Base-by-base conservation (phyloP, 164 flowering plant species). In the Stephania japonica region DNA sequence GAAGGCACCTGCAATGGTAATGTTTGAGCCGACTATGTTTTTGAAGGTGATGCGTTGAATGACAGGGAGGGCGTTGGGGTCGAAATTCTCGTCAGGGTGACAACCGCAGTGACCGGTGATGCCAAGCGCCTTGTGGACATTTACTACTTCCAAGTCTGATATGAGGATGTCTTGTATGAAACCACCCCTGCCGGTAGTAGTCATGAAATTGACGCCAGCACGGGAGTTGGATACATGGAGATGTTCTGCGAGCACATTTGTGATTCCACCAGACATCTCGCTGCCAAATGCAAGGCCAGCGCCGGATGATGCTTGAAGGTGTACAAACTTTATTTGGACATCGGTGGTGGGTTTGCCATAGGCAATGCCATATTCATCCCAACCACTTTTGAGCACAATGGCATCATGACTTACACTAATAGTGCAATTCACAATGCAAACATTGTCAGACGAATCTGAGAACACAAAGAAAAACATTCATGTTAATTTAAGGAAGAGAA, bases 231-330 rank as follows among this genome's bases (percentile, higher is more conserved):
- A 77, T 3, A 90, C 14, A 27, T 73, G 72, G 43, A 87, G 71
- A 32, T 78, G 67, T 71, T 88, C 87, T 0, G 70, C 88, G 3
- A 76, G 80, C 13, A 91, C 72, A 23, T 78, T 44, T 12, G 89
- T 86, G 64, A 89, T 84, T 68, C 93, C 95, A 69, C 97, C 97
- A 3, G 97, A 92, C 91, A 87, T 90, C 78, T 88, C 90, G 50
- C 90, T 89, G 65, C 91, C 94, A 50, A 92, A 75, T 27, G 92
- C 87, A 23, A 91, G 65, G 11, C 82, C 89, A 7, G 94, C 73
- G 61, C 92, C 93, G 0, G 81, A 66, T 63, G 79, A 63, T 21
- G 91, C 79, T 65, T 81, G 81, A 21, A 88, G 86, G n/a, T 68
- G 27, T 7, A 83, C 82, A n/a, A 77, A 41, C 26, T 78, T 76